A percentile compares a stretch with the other conserved stretches of the same genome.
phyloP scores from a whole-genome alignment of 495 filamentous ascomycete genomes.

The Pseudoneurospora amorphoporcata region DNA sequence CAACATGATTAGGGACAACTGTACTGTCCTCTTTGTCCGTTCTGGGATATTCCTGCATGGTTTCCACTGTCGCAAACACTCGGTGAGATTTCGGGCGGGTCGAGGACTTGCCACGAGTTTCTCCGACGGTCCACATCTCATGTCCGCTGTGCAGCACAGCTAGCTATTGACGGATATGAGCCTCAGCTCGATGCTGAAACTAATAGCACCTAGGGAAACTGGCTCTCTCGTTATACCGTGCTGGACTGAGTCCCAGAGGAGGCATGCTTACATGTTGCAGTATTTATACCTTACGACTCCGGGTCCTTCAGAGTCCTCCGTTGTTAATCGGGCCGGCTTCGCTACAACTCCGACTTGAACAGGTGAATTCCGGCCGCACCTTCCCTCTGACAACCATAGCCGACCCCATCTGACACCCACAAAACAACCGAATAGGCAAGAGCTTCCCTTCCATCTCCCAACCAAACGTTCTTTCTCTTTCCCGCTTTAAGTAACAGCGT shows the following conservation, averaged over 20 bases:
- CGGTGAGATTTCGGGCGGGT: background rate
- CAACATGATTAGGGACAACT: background rate
- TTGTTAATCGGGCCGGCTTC: background rate
- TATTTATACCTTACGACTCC: background rate
- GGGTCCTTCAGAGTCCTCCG: background rate
- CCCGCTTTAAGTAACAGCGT: background rate
- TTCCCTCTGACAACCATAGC: background rate
- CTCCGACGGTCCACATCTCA: background rate
- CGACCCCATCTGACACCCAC: background rate
- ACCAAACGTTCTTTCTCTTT: background rate
- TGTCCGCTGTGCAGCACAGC: background rate
- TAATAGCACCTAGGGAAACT: background rate
- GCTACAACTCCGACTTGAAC: background rate
- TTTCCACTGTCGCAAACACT: background rate
- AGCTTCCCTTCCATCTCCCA: background rate
- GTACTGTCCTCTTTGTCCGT: background rate
- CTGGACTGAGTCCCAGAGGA: background rate
- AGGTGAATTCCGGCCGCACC: background rate
- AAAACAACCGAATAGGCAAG: background rate
- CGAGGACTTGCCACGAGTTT: background rate
- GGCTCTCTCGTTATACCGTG: background rate
- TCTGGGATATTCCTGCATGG: background rate
- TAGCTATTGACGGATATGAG: background rate
- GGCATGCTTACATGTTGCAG: background rate
- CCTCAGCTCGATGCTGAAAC: background rate